Evolutionary conservation across 2,329 filamentous ascomycete genomes (phyloP), one percentile per base, ranked within the genome.

Genomic region (Dactylonectria estremocensis): DNA sequence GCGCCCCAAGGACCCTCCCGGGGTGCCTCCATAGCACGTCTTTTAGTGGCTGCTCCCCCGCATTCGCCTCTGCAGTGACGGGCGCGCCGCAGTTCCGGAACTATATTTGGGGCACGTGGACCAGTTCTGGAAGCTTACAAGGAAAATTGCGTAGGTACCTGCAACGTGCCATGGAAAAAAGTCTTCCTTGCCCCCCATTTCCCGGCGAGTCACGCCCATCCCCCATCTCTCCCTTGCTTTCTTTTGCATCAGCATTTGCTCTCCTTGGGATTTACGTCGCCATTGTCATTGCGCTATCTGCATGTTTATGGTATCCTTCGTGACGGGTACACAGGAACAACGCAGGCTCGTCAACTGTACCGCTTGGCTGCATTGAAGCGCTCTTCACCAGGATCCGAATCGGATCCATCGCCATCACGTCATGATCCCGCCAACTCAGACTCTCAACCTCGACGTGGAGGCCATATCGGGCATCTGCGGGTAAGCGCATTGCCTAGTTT

Each of bases 391-490:
- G 72, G 68, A 58, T 69, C 65, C 60, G 18, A 22, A 46, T 33
- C 22, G 53, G 60, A 56, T 64, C 61, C 64, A 57, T 55, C 60
- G 20, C 33, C 66, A 61, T 72, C 70, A 72, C 63, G 64, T 70
- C 74, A 89, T 89, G 87, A 86, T 84, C 57, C 88, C 88, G 56
- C 87, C 88, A 4, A 87, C 87, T 20, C 83, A 77, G 43, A 85
- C 83, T n/a, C 80, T 90, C 69, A 92, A 93, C 80, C 86, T 98
- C 73, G 93, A 97, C 80, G 91, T 97, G 67, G 93, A 96, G 78
- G 95, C 95, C 68, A 91, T 98, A 76, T 97, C 94, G 74, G 95
- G 95, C 61, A 98, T 98, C 75, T 95, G 92, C 82, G 95, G 92
- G 92, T 93, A 81, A 76, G 89, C 8, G 2, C 4, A 10, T 18